Conservation (phyloP, 2,329 filamentous ascomycete species). For the Falciphora oryzae region DNA sequence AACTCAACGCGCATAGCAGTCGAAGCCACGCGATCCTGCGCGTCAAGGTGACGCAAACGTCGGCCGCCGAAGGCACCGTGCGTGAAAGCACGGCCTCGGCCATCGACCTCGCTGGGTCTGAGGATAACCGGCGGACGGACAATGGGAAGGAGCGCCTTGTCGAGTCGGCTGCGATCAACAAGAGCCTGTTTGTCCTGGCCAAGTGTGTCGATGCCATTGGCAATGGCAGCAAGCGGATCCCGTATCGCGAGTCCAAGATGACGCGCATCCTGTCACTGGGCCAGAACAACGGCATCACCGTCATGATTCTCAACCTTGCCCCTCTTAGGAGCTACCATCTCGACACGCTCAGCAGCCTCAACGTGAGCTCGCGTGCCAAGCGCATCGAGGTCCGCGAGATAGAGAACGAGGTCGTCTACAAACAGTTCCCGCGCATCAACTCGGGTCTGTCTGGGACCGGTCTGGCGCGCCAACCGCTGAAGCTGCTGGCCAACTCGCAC, state of each 20-base stretch:
- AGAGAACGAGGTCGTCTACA: constrained; percentile 90
- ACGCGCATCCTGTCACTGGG: constrained; percentile 87
- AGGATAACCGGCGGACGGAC: constrained; percentile 90
- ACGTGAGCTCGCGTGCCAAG: constrained; percentile 92
- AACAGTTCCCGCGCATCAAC: constrained; percentile 56
- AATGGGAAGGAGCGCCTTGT: constrained; percentile 88
- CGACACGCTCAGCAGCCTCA: constrained; percentile 87
- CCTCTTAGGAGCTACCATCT: constrained; percentile 89
- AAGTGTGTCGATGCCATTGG: constrained; percentile 96
- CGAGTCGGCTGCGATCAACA: constrained; percentile 97
- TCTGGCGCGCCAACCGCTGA: constrained; percentile 66
- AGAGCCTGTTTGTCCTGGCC: constrained; percentile 88
- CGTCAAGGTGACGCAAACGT: constrained; percentile 78
- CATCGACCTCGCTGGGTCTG: constrained; percentile 91
- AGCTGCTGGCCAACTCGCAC: constrained; percentile 67
- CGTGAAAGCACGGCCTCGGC: constrained; percentile 81
- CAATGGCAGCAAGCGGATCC: constrained; percentile 67
- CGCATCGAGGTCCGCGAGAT: constrained; percentile 94
- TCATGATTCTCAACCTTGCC: constrained; percentile 95
- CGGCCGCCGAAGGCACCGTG: constrained; percentile 48
- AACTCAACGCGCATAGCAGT: constrained; percentile 87
- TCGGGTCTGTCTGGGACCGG: constrained; percentile 32
- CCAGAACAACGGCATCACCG: constrained; percentile 89
- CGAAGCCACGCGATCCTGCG: constrained; percentile 86
- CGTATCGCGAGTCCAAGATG: constrained; percentile 96